These are phyloP conservation scores for Wickerhamiella spandovensis DNA, from an alignment of 805 yeast species.

Conservation along the genomic window DNA sequence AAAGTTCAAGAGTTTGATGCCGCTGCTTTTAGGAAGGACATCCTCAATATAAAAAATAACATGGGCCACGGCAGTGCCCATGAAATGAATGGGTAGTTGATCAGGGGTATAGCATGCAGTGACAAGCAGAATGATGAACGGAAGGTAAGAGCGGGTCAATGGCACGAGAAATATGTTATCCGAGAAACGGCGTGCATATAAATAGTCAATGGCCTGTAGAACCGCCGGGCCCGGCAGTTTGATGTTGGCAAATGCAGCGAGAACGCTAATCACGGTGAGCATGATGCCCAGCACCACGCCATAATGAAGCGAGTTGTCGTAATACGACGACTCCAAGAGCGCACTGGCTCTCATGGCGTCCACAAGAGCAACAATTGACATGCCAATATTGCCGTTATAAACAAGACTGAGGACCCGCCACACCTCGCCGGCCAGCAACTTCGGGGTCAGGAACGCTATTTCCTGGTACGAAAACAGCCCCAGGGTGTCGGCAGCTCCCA, in stretches of 20 bases:
- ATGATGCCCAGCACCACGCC: constrained; percentile 13
- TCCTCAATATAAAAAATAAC: constrained; percentile 29
- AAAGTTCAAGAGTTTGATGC: constrained; percentile 1
- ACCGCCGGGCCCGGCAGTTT: constrained; percentile 25
- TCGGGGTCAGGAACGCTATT: constrained; percentile 8
- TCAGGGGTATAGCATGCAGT: neutral
- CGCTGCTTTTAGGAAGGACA: constrained; percentile 27
- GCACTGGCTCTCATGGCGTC: constrained; percentile 7
- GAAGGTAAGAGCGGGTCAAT: neutral
- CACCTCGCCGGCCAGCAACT: constrained; percentile 10
- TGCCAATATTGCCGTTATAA: constrained; percentile 1
- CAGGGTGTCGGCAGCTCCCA: constrained; percentile 11
- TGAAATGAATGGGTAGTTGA: neutral
- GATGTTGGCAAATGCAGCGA: constrained; percentile 23
- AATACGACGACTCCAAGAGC: constrained; percentile 27
- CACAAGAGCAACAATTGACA: constrained; percentile 1
- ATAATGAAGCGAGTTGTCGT: constrained; percentile 5
- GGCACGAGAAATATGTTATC: neutral
- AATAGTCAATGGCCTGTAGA: constrained; percentile 27
- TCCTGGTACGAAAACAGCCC: constrained; percentile 5
- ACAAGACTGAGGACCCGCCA: constrained; percentile 12
- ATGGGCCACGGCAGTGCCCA: constrained; percentile 26
- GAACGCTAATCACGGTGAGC: constrained; percentile 19
- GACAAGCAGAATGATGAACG: neutral
- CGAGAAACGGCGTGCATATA: constrained; percentile 32